Evolutionary conservation across 768 basidiomycete species (phyloP), one percentile per base, ranked within the genome.

Genomic region (Hemileccinum rubropunctum): DNA sequence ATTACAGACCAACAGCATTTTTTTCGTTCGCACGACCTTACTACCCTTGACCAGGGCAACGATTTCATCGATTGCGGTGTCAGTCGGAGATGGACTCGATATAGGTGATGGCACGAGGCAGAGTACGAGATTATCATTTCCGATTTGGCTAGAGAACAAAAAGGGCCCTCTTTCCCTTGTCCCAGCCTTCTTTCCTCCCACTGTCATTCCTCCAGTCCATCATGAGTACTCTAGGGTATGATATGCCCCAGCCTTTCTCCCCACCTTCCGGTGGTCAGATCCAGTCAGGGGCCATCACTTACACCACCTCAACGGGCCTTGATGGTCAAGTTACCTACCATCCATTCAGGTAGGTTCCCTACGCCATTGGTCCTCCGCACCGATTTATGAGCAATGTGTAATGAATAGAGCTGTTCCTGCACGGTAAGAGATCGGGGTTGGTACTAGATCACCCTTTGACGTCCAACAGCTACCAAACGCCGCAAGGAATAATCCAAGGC

Each of bases 291-390:
- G 70, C 85, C 33, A 74, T 85, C 59, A 88, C 85, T 18, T 90
- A 88, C 55, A 86, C 86, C 1, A 87, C 86, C 11, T 76, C 81
- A 1, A 76, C 72, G 1, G 75, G 75, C 3, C 71, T 78, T 33
- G 82, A 89, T 70, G 88, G 88, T 15, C 73, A 76, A 53, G 48
- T 79, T 27, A 62, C 76, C 47, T 91, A 91, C 63, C 84, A 89
- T 60, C 77, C 82, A 12, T 91, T 88, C 80, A 89, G 73, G 88
- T 86, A 59, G 54, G 81, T 69, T 26, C 17, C 41, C 46, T 41
- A 12, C 20, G 9, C 33, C 45, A 20, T 42, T 12, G 48, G 14
- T 42, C n/a, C 34, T 43, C 47, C 46, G 47, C 48, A 38, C 36
- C 38, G 17, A 52, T 43, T 59, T 50, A 60, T 42, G 42, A 47